Base-by-base conservation (phyloP, 495 filamentous ascomycete genomes). In the Penicillium lagena region DNA sequence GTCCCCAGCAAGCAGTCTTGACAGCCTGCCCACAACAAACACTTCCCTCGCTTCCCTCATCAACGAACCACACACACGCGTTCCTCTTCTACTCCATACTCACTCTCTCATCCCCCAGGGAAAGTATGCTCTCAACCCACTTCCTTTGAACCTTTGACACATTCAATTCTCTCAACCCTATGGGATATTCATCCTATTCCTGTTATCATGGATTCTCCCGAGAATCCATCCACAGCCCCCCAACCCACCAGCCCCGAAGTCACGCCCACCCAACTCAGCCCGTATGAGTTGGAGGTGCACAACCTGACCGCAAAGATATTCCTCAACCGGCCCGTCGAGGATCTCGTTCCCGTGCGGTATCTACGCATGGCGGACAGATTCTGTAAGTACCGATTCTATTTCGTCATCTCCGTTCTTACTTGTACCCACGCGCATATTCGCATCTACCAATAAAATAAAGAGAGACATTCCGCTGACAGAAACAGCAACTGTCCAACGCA, bases 271-370 rank as follows among this genome's bases (percentile, higher is more conserved):
- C 29, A 7, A 3, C 30, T 30, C 7, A 37, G 15, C 5, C 31
- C 37, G 7, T 17, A 17, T 9, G 50, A 53, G 22, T 31, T 54
- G 22, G 30, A 39, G 11, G 54, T 60, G 32, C 57, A 63, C 17
- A 44, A 47, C 17, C 29, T 61, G 6, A 57, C 49, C 12, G 62
- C 55, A 15, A 59, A 50, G 14, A 17, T 61, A 11, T 52, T 54
- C 22, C 47, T 63, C 13, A 52, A 62, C 30, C 39, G 40, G 8
- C 44, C 51, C 12, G 14, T 49, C 1, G 41, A 56, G 9, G 55
- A 66, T 7, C 46, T 66, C 12, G 38, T 66, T 13, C 62, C 59
- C 4, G 28, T 27, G 9, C 17, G 39, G 8, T 63, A 49, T 27
- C 50, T 63, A 7, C 12, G 41, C 15, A 51, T 49, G 39, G 62